phyloP scores from a whole-genome alignment of 225 moss, liverwort and hornwort genomes.

The Sphagnum contortum region DNA sequence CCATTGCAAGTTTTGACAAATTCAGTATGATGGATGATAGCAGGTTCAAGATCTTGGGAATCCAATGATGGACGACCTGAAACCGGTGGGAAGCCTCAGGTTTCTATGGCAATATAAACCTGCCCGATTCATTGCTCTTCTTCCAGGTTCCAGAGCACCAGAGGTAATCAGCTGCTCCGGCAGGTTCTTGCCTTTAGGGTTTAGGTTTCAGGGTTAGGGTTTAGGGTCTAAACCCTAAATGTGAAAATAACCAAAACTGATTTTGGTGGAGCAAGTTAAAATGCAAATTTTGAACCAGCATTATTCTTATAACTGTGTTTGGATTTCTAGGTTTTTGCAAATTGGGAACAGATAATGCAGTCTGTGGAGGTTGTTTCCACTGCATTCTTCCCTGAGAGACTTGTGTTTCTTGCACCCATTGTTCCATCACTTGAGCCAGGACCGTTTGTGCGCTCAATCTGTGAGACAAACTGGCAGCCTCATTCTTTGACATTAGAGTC shows the following conservation, averaged over 20 bases:
- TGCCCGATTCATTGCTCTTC: conserved; percentile 57
- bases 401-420: conserved; percentile 65
- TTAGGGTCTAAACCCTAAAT: too few species aligned
- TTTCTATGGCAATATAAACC: conserved; percentile 41
- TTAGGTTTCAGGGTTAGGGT: too few species aligned
- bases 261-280: too few species aligned
- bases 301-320: too few species aligned
- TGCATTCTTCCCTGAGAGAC: conserved; percentile 23
- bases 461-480: conserved; percentile 53
- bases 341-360: conserved; percentile 56
- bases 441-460: conserved; percentile 41
- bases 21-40: not conserved
- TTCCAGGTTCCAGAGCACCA: conserved; percentile 79
- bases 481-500: conserved; percentile 24
- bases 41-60: conserved; percentile 83
- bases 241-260: too few species aligned
- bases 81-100: conserved; percentile 49
- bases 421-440: conserved; percentile 69
- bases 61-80: conserved; percentile 90
- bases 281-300: too few species aligned
- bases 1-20: too few species aligned
- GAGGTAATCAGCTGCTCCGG: conserved; percentile 38
- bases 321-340: conserved; percentile 41
- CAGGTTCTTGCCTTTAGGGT: too few species aligned
- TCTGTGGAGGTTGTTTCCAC: conserved; percentile 23